A percentile compares a stretch with the other conserved stretches of the same genome.
Evolutionary conservation across 148 eudicot species (phyloP).

Genomic region (Cornus florida): DNA sequence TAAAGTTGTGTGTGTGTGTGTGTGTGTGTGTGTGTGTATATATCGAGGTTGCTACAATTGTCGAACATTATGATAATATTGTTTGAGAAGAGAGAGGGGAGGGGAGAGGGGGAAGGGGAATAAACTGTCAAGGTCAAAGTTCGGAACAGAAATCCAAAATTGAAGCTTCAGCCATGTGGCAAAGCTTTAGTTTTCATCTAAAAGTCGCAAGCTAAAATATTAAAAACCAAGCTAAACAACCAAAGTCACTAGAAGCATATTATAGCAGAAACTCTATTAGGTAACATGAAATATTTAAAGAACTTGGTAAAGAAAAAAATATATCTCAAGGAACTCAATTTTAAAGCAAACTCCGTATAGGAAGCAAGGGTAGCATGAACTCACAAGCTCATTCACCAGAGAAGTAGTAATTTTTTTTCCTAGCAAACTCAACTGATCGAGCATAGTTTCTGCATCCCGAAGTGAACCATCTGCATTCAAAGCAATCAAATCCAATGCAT

Average conservation of each 20-base stretch:
- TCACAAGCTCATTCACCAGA: constrained; percentile 95
- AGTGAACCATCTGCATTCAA: constrained; percentile 91
- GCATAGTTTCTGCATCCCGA: constrained; percentile 95
- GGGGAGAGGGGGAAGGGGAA: neutral
- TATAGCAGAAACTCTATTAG: neutral
- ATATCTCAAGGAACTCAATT: neutral
- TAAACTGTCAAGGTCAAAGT: neutral
- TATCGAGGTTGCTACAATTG: neutral
- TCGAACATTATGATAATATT: too few species aligned
- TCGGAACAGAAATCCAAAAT: neutral
- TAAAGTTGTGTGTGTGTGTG: neutral
- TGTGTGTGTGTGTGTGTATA: too few species aligned
- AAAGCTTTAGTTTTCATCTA: neutral
- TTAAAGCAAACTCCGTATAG: constrained; percentile 4
- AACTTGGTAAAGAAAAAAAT: constrained; percentile 1
- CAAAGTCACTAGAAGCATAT: neutral
- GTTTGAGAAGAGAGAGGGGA: too few species aligned
- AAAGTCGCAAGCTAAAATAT: neutral
- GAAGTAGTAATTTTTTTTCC: constrained; percentile 76
- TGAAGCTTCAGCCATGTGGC: neutral
- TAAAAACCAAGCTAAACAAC: neutral
- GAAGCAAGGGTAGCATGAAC: constrained; percentile 27
- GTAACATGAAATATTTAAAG: neutral
- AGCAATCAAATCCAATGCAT: constrained; percentile 90
- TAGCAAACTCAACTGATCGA: constrained; percentile 94